These are phyloP conservation scores for Tetrahymena elliotti DNA, from an alignment of 73 alveolate species.

Conservation along the genomic window DNA sequence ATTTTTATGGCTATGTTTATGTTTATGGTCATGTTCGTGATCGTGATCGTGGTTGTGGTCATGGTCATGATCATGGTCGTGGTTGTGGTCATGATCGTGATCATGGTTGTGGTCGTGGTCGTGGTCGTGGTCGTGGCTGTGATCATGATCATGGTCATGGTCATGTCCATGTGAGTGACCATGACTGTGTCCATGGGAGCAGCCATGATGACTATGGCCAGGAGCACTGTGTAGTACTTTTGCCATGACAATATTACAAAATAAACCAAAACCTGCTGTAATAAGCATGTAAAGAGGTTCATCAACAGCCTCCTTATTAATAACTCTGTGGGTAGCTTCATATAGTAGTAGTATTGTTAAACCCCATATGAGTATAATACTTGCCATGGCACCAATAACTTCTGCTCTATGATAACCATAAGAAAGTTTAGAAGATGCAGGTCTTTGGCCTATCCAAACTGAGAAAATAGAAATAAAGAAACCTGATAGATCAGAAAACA, in stretches of 20 bases:
- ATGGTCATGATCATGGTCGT: slow-evolving; percentile 27
- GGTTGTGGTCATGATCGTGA: slow-evolving; percentile 25
- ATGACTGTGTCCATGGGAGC: slow-evolving; percentile 41
- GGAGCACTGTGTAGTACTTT: slow-evolving; percentile 62
- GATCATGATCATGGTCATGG: slow-evolving; percentile 38
- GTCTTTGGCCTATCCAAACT: slow-evolving; percentile 53
- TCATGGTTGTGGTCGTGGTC: slow-evolving; percentile 31
- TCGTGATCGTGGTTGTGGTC: background rate
- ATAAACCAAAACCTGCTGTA: slow-evolving; percentile 76
- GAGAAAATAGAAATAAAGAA: slow-evolving; percentile 76
- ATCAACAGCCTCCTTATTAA: slow-evolving; percentile 43
- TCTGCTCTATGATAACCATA: slow-evolving; percentile 87
- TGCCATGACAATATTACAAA: slow-evolving; percentile 79
- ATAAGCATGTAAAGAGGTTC: slow-evolving; percentile 80
- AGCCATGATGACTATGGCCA: slow-evolving; percentile 12
- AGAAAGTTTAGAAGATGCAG: slow-evolving; percentile 67
- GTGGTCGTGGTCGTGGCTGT: slow-evolving; percentile 20
- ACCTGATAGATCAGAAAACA: slow-evolving; percentile 84
- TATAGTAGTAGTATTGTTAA: slow-evolving; percentile 66
- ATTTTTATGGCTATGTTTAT: background rate
- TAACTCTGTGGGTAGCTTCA: slow-evolving; percentile 80
- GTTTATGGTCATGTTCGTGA: background rate
- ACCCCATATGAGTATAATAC: slow-evolving; percentile 82
- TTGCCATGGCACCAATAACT: slow-evolving; percentile 79
- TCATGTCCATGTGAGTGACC: slow-evolving; percentile 23